Evolutionary conservation across 2,329 filamentous ascomycete species (phyloP), one percentile per base, ranked within the genome.

Genomic region (Trichophyton mentagrophytes): DNA sequence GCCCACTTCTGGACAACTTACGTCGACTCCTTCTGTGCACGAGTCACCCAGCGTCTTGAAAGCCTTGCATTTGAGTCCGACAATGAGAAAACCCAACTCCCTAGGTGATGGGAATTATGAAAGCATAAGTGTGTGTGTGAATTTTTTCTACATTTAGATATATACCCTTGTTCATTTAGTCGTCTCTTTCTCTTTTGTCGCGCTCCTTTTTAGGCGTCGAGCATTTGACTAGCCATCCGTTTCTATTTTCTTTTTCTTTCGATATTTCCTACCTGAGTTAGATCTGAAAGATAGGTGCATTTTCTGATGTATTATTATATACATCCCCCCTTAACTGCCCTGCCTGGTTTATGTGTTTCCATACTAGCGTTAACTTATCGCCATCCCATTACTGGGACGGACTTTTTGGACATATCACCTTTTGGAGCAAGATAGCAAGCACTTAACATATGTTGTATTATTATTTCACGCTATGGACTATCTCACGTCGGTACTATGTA

Each of bases 1-100:
- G 79, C 79, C 0, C 74, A 76, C 63, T 68, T 78, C 59, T 81
- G 79, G 79, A 81, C 78, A 33, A 76, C 71, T 20, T 80, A 79
- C 65, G 77, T 81, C 20, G 79, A 81, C 64, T 73, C 75, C 2
- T 74, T 76, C 62, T 81, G 79, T 64, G 79, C 78, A 0, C 70
- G 72, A 59, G 68, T 77, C 36, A 80, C 79, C 3, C 73, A 76
- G 64, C 77, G 73, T 70, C 64, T 81, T 62, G 79, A 80, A 64
- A 74, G 74, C 59, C 69, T 67, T 62, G 77, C 80, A 66, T 80
- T 80, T 62, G 75, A 77, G 33, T 70, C 73, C 46, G 69, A 71
- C 15, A 42, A 40, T 20, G 71, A 76, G 53, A 74, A 79, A 62
- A 58, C 61, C 4, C 60, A 57, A 20, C 55, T 57, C 30, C 55